phyloP scores from a whole-genome alignment of 139 green algal species.

The Limnomonas spitsbergensis region DNA sequence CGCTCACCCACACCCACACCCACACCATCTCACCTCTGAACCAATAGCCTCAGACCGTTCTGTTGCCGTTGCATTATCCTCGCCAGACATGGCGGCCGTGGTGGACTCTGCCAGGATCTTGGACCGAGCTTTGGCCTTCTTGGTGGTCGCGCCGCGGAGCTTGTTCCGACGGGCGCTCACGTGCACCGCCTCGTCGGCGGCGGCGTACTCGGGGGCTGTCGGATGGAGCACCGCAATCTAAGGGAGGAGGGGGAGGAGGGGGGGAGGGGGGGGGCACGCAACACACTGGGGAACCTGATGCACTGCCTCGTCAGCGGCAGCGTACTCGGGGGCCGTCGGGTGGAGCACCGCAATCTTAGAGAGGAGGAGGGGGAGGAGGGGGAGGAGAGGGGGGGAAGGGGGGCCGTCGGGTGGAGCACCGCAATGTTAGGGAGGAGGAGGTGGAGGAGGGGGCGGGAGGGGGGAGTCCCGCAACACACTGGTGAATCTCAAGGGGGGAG shows the following conservation, averaged over 20 bases:
- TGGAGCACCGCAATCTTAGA: not conserved
- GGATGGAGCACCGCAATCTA: not conserved
- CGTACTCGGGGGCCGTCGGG: not conserved
- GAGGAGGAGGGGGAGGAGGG: not conserved
- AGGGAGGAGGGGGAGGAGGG: not conserved
- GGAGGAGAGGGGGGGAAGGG: too few species aligned
- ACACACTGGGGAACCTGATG: not conserved
- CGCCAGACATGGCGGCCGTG: not conserved
- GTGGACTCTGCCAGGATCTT: not conserved
- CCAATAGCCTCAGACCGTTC: too few species aligned
- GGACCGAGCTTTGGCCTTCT: not conserved
- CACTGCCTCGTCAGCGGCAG: not conserved
- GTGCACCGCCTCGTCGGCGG: not conserved
- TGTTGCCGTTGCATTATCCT: too few species aligned
- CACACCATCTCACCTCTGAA: too few species aligned
- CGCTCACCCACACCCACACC: too few species aligned
- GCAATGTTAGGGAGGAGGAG: not conserved
- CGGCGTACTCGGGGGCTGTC: not conserved
- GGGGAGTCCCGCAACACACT: too few species aligned
- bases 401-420: not conserved
- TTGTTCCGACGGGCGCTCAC: not conserved
- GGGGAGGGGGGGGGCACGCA: not conserved
- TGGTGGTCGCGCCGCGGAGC: not conserved
- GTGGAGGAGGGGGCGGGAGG: too few species aligned
- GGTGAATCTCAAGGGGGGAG: too few species aligned